Evolutionary conservation across 371 early-diverging fungal genomes (phyloP).

Genomic region (Apophysomyces ossiformis): DNA sequence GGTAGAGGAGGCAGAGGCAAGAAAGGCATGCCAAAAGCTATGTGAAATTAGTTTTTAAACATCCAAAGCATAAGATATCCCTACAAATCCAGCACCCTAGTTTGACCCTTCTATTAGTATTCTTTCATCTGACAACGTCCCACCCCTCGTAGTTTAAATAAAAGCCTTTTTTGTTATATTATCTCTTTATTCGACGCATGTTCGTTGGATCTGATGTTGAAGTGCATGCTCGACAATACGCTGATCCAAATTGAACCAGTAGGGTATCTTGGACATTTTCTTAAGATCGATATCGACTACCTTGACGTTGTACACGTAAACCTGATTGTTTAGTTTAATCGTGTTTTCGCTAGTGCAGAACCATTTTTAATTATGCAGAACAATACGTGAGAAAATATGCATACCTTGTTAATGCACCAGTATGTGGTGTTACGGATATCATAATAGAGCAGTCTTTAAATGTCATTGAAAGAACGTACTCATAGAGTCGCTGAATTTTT

Average conservation of each 20-base stretch:
- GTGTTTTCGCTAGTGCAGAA: neutral
- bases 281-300: slow-evolving; percentile 63
- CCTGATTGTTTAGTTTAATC: neutral
- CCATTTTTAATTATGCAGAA: no score
- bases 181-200: slow-evolving; percentile 5
- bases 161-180: slow-evolving; percentile 2
- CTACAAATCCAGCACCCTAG: slow-evolving; percentile 10
- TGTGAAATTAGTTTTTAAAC: slow-evolving; percentile 17
- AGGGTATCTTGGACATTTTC: slow-evolving; percentile 46
- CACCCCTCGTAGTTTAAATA: neutral
- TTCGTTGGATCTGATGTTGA: neutral
- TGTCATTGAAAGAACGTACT: slow-evolving; percentile 61
- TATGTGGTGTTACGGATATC: slow-evolving; percentile 26
- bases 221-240: slow-evolving; percentile 45
- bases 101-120: neutral
- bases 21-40: slow-evolving; percentile 16
- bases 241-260: slow-evolving; percentile 53
- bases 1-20: slow-evolving; percentile 22
- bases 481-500: slow-evolving; percentile 37
- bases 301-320: slow-evolving; percentile 35
- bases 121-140: neutral
- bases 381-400: no score
- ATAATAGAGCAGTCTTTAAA: slow-evolving; percentile 68
- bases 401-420: neutral
- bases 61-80: slow-evolving; percentile 7